phyloP scores from a whole-genome alignment of 306 rosid species.

The Prunus mume region DNA sequence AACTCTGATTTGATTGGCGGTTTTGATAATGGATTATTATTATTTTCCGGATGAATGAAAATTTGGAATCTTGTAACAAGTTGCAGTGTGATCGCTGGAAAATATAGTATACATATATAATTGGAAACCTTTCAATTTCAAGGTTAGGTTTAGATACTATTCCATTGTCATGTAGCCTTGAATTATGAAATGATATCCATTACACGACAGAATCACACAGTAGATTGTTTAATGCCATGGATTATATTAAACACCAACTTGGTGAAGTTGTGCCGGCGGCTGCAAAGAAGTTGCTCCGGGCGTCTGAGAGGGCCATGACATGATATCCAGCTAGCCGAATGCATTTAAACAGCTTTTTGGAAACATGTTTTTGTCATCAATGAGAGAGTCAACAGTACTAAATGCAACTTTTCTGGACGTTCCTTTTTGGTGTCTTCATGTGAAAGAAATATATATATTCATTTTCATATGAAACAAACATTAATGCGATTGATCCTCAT shows the following conservation, averaged over 20 bases:
- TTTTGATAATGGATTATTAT: conserved; percentile 1
- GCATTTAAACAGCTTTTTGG: conserved; percentile 1
- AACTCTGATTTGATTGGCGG: neutral
- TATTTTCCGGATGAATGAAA: neutral
- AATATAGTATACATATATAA: neutral
- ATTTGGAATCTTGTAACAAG: conserved; percentile 14
- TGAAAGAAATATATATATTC: neutral
- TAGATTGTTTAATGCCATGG: neutral
- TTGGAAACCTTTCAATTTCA: neutral
- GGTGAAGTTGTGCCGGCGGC: neutral
- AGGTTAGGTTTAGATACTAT: conserved; percentile 22
- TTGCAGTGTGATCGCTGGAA: conserved; percentile 8
- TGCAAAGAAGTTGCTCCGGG: neutral
- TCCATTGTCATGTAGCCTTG: conserved; percentile 12
- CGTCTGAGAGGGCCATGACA: neutral
- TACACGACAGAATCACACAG: conserved; percentile 20
- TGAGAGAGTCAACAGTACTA: neutral
- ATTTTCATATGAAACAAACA: neutral
- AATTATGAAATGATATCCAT: neutral
- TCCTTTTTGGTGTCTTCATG: neutral
- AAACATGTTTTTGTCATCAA: neutral
- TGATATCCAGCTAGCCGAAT: neutral
- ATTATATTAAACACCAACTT: conserved; percentile 1
- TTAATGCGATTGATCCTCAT: neutral
- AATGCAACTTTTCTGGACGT: conserved; percentile 1